phyloP scores from a whole-genome alignment of 2,329 filamentous ascomycete genomes.

The Bipolaris gigantea region DNA sequence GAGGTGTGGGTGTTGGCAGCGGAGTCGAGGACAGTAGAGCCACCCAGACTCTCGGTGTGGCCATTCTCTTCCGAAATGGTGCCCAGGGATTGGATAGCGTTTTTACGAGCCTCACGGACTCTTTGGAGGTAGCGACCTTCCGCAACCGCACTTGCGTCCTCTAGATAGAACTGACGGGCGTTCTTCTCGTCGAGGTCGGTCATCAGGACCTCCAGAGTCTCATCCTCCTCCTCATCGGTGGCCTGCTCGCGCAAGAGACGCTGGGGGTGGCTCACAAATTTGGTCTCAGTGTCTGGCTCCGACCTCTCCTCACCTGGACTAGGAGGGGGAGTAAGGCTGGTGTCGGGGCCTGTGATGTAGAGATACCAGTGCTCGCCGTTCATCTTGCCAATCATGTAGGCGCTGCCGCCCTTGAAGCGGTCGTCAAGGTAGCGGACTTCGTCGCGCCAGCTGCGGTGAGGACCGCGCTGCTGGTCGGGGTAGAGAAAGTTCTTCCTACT shows the following conservation, averaged over 20 bases:
- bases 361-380: slow-evolving; percentile 99
- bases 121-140: slow-evolving; percentile 74
- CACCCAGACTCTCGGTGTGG: slow-evolving; percentile 41
- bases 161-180: slow-evolving; percentile 70
- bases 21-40: slow-evolving; percentile 42
- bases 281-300: slow-evolving; percentile 60
- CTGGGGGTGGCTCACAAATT: slow-evolving; percentile 61
- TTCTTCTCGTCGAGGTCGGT: slow-evolving; percentile 68
- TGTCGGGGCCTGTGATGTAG: slow-evolving; percentile 88
- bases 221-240: slow-evolving; percentile 63
- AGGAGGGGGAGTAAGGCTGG: slow-evolving; percentile 75
- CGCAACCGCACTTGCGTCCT: slow-evolving; percentile 86
- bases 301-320: slow-evolving; percentile 61
- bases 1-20: slow-evolving; percentile 48
- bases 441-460: slow-evolving; percentile 96
- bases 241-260: slow-evolving; percentile 51
- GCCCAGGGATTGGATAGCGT: slow-evolving; percentile 62
- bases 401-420: slow-evolving; percentile 88
- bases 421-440: slow-evolving; percentile 92
- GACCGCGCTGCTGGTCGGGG: slow-evolving; percentile 89
- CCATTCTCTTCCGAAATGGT: slow-evolving; percentile 58
- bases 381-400: slow-evolving; percentile 99
- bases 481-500: slow-evolving; percentile 98
- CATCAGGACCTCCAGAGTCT: slow-evolving; percentile 73
- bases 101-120: slow-evolving; percentile 64